A percentile compares a stretch with the other conserved stretches of the same genome.
Evolutionary conservation across 2,329 filamentous ascomycete species (phyloP).

Genomic region (Saccharata proteae): DNA sequence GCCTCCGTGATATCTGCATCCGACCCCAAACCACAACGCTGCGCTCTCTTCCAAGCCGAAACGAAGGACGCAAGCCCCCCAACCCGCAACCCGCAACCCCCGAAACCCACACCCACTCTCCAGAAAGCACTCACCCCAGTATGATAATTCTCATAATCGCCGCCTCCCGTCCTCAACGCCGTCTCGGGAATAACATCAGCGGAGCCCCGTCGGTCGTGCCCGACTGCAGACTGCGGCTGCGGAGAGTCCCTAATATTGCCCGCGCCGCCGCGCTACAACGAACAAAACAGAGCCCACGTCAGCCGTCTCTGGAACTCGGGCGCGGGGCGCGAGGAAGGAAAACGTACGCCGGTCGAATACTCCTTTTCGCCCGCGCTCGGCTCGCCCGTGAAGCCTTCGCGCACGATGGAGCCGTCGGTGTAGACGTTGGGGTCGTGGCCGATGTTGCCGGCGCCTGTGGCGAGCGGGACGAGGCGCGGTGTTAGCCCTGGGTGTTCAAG

Average conservation of each 20-base stretch:
- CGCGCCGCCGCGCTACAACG: constrained; percentile 12
- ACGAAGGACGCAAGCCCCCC: no score
- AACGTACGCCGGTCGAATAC: constrained; percentile 14
- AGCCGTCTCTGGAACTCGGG: no score
- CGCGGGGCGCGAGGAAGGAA: not conserved
- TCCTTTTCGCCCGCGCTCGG: constrained; percentile 15
- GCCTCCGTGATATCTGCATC: not conserved
- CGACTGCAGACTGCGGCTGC: constrained; percentile 1
- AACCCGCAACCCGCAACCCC: no score
- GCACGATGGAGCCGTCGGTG: constrained; percentile 23
- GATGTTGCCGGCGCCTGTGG: constrained; percentile 41
- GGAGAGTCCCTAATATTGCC: constrained; percentile 20
- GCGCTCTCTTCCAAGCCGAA: no score
- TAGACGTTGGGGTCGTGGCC: constrained; percentile 30
- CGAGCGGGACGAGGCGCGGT: no score
- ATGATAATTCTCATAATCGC: constrained; percentile 22
- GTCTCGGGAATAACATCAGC: constrained; percentile 24
- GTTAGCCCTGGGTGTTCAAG: not conserved
- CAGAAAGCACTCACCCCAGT: constrained; percentile 18
- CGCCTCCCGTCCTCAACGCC: constrained; percentile 15
- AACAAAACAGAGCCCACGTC: no score
- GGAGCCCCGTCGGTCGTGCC: constrained; percentile 9
- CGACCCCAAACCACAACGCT: no score
- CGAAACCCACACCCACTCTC: no score
- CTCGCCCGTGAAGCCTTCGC: constrained; percentile 20